These are phyloP conservation scores for Cladophialophora carrionii DNA, from an alignment of 2,329 filamentous ascomycete genomes.

Conservation along the genomic window DNA sequence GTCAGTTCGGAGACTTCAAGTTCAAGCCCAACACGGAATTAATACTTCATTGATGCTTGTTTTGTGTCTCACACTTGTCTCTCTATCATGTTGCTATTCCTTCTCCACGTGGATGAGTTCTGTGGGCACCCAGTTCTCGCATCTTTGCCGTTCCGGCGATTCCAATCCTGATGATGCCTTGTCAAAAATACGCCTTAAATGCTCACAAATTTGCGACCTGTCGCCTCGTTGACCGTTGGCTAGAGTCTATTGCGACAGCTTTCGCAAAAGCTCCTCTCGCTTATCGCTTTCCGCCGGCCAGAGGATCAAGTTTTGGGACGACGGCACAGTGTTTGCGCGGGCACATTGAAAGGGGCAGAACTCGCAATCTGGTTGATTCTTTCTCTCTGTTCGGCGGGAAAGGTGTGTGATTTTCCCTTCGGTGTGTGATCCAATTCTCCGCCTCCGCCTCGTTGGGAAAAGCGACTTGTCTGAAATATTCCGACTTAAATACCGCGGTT, in stretches of 20 bases:
- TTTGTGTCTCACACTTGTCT: not conserved
- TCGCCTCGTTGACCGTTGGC: not conserved
- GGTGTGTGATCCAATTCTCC: not conserved
- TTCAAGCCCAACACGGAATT: not conserved
- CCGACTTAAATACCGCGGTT: slow-evolving; percentile 84
- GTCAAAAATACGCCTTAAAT: not conserved
- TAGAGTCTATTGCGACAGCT: not conserved
- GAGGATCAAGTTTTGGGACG: not conserved
- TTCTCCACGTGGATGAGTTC: not conserved
- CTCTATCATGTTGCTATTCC: not conserved
- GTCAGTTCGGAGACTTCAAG: not conserved
- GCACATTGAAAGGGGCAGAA: not conserved
- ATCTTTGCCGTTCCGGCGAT: too few species aligned
- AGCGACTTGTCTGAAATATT: not conserved
- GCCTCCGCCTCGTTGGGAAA: not conserved
- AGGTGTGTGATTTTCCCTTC: not conserved
- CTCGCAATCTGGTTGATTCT: not conserved
- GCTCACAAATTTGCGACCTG: not conserved
- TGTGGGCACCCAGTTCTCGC: not conserved
- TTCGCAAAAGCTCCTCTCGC: not conserved
- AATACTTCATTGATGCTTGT: not conserved
- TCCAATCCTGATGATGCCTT: not conserved
- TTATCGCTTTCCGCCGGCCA: not conserved
- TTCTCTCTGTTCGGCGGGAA: not conserved
- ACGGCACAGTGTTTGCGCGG: not conserved